Conservation (phyloP, 2,329 filamentous ascomycete genomes). For the Lecanosticta acicola region DNA sequence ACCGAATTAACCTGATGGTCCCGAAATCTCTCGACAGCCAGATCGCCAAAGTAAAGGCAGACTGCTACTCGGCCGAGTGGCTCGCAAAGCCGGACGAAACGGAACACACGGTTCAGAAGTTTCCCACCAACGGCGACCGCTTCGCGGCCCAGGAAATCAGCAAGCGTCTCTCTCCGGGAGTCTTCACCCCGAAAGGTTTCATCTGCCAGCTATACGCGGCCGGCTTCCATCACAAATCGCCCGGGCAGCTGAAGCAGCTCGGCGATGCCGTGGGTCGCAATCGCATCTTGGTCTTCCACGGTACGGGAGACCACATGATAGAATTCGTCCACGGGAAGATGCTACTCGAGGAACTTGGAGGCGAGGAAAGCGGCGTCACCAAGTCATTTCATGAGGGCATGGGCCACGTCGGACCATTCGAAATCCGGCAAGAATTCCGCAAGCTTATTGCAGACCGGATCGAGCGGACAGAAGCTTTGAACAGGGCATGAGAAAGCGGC, state of each 20-base stretch:
- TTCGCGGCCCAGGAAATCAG: conserved; percentile 73
- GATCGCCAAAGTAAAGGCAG: conserved; percentile 58
- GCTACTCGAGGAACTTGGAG: conserved; percentile 63
- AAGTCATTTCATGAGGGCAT: conserved; percentile 61
- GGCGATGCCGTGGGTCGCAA: conserved; percentile 65
- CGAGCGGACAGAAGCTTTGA: conserved; percentile 42
- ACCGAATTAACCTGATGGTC: conserved; percentile 53
- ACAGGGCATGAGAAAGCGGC: background rate
- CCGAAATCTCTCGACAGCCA: conserved; percentile 66
- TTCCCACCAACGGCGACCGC: conserved; percentile 72
- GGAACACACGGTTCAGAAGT: conserved; percentile 44
- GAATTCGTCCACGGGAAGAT: conserved; percentile 62
- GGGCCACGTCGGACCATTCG: conserved; percentile 70
- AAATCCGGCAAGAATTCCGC: conserved; percentile 66
- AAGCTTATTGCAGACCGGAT: conserved; percentile 55
- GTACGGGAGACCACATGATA: conserved; percentile 72
- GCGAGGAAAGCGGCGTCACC: conserved; percentile 45
- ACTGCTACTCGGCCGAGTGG: conserved; percentile 62
- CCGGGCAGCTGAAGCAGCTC: conserved; percentile 59
- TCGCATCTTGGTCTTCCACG: conserved; percentile 72
- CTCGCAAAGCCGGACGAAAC: conserved; percentile 55
- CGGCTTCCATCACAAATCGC: conserved; percentile 71
- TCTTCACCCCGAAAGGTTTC: conserved; percentile 63
- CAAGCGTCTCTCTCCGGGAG: conserved; percentile 58
- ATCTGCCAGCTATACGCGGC: conserved; percentile 72